Evolutionary conservation across 352 stramenopile species (phyloP), one percentile per base, ranked within the genome.

Genomic region (Globisporangium echinulatum): DNA sequence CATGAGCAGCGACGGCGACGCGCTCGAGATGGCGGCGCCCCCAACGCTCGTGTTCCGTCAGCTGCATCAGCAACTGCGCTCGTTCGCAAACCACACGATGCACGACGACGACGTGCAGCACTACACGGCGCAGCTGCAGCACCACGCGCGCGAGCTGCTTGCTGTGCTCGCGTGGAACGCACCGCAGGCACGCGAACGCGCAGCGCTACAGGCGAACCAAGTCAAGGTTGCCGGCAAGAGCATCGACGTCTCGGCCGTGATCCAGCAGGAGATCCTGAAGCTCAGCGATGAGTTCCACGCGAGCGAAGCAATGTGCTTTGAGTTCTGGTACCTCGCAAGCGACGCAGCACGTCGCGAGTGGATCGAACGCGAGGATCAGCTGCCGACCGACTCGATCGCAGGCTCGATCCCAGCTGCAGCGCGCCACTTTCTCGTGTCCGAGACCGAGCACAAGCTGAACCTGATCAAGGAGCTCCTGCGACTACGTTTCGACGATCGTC

Each of bases 241-340:
- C 62, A 69, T 94, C 37, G 75, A 90, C 52, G 75, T 94, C 48
- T 89, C 82, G 25, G 69, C 80, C 4, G 59, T 83, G n/a, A 92
- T 94, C 61, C 82, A 92, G 59, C 75, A 90, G 54, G 82, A 92
- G 59, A 90, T 94, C 47, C 67, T 71, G 58, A 83, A 88, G 61
- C 75, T 92, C 54, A 91, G 80, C 43, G 85, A 94, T 63, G 82
- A 92, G 64, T 90, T 88, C 62, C 64, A 70, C 48, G 62, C 74
- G 42, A 86, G 75, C 46, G 82, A 92, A 58, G 69, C 70, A 59
- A 70, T 64, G 36, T 89, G 82, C 68, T 77, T 92, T 36, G 74
- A 88, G 63, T 75, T 88, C 33, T 94, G 85, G 85, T 74, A 90
- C 52, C 54, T 92, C 57, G 85, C 85, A 5, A 94, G 85, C 54